phyloP scores from a whole-genome alignment of 805 yeast species.

The Hanseniaspora thailandica region DNA sequence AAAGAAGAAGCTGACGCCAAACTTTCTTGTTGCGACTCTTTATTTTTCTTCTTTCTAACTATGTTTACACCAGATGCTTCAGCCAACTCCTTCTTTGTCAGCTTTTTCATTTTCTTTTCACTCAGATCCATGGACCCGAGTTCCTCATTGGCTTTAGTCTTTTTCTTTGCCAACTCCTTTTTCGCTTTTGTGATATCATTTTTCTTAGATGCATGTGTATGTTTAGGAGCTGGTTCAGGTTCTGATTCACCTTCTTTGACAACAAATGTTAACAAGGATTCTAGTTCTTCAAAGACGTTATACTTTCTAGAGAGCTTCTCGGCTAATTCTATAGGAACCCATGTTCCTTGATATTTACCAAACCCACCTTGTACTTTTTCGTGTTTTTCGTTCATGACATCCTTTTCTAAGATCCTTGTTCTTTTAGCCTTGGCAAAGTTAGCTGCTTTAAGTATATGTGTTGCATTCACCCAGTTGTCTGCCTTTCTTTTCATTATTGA shows the following conservation, averaged over 20 bases:
- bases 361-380: conserved; percentile 96
- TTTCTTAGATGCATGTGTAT: conserved; percentile 49
- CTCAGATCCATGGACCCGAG: not conserved
- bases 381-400: conserved; percentile 80
- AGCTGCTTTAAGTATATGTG: conserved; percentile 87
- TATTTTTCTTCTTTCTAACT: not conserved
- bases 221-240: conserved; percentile 54
- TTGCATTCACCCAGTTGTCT: conserved; percentile 86
- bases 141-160: not conserved
- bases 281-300: conserved; percentile 49
- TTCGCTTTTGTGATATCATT: conserved; percentile 26
- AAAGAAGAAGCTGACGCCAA: not conserved
- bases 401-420: conserved; percentile 81
- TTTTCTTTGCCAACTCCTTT: not conserved
- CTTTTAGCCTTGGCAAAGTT: conserved; percentile 89
- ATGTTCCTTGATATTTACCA: conserved; percentile 93
- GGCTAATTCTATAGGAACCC: conserved; percentile 82
- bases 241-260: conserved; percentile 39
- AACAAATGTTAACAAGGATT: conserved; percentile 54
- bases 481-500: conserved; percentile 68
- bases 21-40: not conserved
- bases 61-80: not conserved
- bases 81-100: not conserved
- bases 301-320: conserved; percentile 51
- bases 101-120: not conserved